Evolutionary conservation across 1,139 yeast genomes (phyloP), one percentile per base, ranked within the genome.

Genomic region (Blastobotrys petasosporus): DNA sequence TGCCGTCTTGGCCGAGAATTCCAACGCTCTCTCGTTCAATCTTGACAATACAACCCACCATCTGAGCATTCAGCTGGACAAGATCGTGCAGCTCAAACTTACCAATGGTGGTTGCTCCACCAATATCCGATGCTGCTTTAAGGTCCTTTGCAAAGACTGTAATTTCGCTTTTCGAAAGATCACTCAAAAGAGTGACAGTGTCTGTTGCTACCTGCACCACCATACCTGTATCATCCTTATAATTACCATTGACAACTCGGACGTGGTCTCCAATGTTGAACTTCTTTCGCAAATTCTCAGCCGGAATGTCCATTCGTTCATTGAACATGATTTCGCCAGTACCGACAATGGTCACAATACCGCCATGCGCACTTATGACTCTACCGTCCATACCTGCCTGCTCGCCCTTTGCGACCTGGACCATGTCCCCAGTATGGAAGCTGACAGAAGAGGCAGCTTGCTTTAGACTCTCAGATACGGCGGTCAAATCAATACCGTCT

Each of bases 231-330:
- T 90, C 97, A 59, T 90, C 97, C 46, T 80, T 74, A 64, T 87
- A 95, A 61, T 84, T 87, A 60, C 98, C 98, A 61, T 83, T 86
- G 40, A 86, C 78, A 29, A 92, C 94, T 50, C 95, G 81, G 12
- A 94, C 96, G 63, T 92, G 97, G 65, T 92, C 98, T 73, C 98
- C 98, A 45, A 88, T 80, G 45, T 77, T 69, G 66, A 92, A 92
- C 43, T 85, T 80, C 64, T 92, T 92, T 61, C 97, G 79, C 60
- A 92, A 73, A 54, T 87, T 85, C 44, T 76, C 75, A 3, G 83
- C 77, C 23, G 97, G 97, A 40, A 90, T 85, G 57, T 81, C 85
- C 48, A 82, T 68, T 47, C 74, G 69, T 53, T 74, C 68, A 53
- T 71, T 65, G 42, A 64, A 67, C 44, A 75, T 71, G 49, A 75